phyloP scores from a whole-genome alignment of 495 filamentous ascomycete species.

The Bombardia bombarda region DNA sequence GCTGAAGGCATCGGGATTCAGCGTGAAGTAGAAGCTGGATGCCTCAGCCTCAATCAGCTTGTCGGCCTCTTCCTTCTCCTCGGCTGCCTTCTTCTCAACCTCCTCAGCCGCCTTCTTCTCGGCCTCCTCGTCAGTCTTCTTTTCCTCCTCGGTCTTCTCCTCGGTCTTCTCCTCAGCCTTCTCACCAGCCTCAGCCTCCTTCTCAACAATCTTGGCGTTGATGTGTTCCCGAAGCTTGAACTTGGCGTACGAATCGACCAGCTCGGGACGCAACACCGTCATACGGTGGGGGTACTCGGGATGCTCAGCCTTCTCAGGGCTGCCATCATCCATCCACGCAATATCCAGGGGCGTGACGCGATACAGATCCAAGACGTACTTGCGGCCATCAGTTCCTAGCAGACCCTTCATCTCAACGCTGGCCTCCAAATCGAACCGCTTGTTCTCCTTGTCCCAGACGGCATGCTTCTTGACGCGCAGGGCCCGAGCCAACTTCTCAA shows the following conservation, averaged over 20 bases:
- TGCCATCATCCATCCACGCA: conserved; percentile 70
- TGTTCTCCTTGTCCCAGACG: conserved; percentile 95
- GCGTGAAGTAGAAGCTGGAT: conserved; percentile 64
- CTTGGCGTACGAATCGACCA: conserved; percentile 78
- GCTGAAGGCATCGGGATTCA: conserved; percentile 95
- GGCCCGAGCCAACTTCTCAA: conserved; percentile 82
- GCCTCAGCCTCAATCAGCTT: conserved; percentile 18
- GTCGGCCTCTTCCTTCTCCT: conserved; percentile 17
- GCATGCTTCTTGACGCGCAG: conserved; percentile 87
- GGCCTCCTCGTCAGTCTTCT: conserved; percentile 25
- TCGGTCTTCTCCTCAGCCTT: conserved; percentile 17
- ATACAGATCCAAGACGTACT: conserved; percentile 96
- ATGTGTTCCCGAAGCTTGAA: conserved; percentile 83
- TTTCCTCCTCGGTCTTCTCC: conserved; percentile 13
- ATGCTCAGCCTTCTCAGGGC: conserved; percentile 29
- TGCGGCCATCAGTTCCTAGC: conserved; percentile 91
- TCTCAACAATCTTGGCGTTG: conserved; percentile 58
- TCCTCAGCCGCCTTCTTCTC: conserved; percentile 21
- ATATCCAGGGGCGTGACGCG: conserved; percentile 90
- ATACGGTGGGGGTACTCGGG: conserved; percentile 85
- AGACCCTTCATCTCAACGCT: conserved; percentile 98
- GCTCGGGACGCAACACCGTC: conserved; percentile 82
- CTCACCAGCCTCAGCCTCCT: conserved; percentile 15
- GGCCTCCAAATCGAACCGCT: conserved; percentile 84
- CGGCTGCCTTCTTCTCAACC: conserved; percentile 20